These are phyloP conservation scores for Venturia oleaginea DNA, from an alignment of 2,329 filamentous ascomycete species.

Conservation along the genomic window DNA sequence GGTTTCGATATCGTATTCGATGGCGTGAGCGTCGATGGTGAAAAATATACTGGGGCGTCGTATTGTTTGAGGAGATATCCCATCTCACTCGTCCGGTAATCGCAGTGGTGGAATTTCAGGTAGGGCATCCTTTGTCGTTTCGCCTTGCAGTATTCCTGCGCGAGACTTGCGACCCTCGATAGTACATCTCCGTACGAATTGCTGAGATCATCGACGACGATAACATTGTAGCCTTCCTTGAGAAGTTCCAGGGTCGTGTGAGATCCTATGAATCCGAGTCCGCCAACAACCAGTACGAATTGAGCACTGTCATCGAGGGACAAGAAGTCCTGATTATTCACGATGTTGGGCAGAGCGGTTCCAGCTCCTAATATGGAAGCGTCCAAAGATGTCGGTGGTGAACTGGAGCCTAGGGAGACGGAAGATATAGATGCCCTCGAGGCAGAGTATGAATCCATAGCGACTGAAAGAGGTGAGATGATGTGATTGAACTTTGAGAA, in stretches of 20 bases:
- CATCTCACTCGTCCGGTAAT: neutral
- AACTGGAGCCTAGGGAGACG: neutral
- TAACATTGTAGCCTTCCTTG: slow-evolving; percentile 45
- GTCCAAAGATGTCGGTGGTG: neutral
- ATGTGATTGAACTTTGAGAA: neutral
- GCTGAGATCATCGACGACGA: slow-evolving; percentile 37
- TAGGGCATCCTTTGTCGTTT: neutral
- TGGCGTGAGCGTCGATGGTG: neutral
- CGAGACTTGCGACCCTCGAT: neutral
- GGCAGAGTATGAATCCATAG: neutral
- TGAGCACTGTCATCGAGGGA: slow-evolving; percentile 19
- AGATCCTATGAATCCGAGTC: slow-evolving; percentile 48
- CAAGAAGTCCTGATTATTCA: neutral
- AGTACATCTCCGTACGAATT: slow-evolving; percentile 37
- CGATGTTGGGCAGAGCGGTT: neutral
- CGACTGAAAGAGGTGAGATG: neutral
- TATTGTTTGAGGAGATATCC: neutral
- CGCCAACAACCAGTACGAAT: slow-evolving; percentile 45
- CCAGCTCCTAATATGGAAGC: neutral
- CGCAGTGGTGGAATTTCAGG: neutral
- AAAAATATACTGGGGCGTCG: slow-evolving; percentile 3
- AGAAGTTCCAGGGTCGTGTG: slow-evolving; percentile 47
- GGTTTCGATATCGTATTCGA: neutral
- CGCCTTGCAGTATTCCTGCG: neutral
- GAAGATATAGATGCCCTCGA: neutral